Evolutionary conservation across 805 yeast genomes (phyloP).

Genomic region (Tetrapisispora iriomotensis): DNA sequence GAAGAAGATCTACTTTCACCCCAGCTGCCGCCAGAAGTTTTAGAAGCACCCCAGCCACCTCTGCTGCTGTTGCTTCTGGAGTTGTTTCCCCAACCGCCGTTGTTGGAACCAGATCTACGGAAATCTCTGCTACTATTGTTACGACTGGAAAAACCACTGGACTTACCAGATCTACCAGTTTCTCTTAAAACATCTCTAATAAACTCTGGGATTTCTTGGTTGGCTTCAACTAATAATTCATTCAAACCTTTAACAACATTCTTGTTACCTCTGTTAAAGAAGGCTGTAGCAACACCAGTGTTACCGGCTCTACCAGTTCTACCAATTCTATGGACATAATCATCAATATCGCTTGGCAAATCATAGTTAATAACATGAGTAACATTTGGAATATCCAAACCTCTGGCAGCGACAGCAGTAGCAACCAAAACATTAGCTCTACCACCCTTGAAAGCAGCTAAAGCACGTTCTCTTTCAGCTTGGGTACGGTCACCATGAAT

Average conservation of each 20-base stretch:
- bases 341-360: slow-evolving; percentile 93
- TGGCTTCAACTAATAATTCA: slow-evolving; percentile 85
- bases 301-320: slow-evolving; percentile 99
- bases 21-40: slow-evolving; percentile 6
- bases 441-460: slow-evolving; percentile 88
- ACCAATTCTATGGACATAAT: slow-evolving; percentile 98
- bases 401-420: slow-evolving; percentile 99
- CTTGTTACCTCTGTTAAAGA: slow-evolving; percentile 91
- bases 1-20: slow-evolving; percentile 4
- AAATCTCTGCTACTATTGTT: slow-evolving; percentile 38
- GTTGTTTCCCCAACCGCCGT: slow-evolving; percentile 27
- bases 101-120: slow-evolving; percentile 34
- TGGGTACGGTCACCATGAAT: slow-evolving; percentile 99
- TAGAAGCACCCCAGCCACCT: slow-evolving; percentile 23
- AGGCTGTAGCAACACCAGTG: slow-evolving; percentile 96
- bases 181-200: slow-evolving; percentile 75
- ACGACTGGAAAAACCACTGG: slow-evolving; percentile 37
- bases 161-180: slow-evolving; percentile 44
- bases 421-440: slow-evolving; percentile 92
- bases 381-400: slow-evolving; percentile 98
- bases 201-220: slow-evolving; percentile 94
- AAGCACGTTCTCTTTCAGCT: slow-evolving; percentile 94
- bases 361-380: slow-evolving; percentile 96
- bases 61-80: slow-evolving; percentile 22
- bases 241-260: slow-evolving; percentile 81